phyloP scores from a whole-genome alignment of 306 rosid genomes.

The Sophora flavescens region DNA sequence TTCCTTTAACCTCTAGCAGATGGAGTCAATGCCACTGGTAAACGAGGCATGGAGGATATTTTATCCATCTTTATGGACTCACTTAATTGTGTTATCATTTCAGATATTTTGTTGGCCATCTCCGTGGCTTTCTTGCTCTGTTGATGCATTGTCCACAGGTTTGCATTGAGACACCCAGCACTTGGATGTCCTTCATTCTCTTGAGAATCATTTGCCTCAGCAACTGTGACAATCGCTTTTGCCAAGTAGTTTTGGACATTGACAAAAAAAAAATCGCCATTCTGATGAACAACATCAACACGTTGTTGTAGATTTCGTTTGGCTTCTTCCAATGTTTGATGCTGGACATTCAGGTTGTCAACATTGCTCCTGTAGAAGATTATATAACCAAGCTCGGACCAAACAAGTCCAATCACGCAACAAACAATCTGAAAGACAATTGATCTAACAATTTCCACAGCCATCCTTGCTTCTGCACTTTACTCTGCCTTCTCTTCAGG shows the following conservation, averaged over 20 bases:
- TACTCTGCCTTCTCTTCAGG: too few species aligned
- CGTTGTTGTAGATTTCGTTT: neutral
- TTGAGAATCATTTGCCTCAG: neutral
- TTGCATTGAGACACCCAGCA: neutral
- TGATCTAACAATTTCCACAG: too few species aligned
- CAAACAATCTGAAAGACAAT: too few species aligned
- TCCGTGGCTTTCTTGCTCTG: neutral
- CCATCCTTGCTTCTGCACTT: too few species aligned
- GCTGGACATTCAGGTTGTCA: neutral
- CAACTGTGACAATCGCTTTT: neutral
- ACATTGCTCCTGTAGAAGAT: neutral
- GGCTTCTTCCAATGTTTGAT: neutral
- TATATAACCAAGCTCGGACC: neutral
- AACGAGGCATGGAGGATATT: neutral
- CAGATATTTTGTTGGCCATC: neutral
- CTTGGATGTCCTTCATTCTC: neutral
- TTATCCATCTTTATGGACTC: neutral
- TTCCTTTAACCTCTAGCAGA: neutral
- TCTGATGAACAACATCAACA: neutral
- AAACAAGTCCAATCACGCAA: too few species aligned
- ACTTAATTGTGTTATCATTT: neutral
- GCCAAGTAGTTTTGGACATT: conserved; percentile 1
- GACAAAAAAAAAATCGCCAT: neutral
- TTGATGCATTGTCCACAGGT: neutral
- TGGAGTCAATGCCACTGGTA: neutral